Conservation (phyloP, 305 asterid species). For the Solanum hybrid region DNA sequence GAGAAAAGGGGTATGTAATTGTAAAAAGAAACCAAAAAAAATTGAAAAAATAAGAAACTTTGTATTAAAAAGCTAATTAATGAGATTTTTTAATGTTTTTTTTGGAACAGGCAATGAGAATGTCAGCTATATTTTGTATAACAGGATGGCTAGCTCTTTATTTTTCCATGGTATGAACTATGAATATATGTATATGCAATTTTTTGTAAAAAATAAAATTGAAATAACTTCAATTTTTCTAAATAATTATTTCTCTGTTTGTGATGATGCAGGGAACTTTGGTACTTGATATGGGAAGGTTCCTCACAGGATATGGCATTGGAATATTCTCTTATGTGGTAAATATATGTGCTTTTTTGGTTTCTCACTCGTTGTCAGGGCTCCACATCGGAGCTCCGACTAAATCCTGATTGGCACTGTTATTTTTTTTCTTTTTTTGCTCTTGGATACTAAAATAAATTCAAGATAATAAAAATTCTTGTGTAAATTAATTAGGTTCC, state of each 20-base stretch:
- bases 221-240: not conserved
- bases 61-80: not conserved
- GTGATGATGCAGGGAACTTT: conserved; percentile 38
- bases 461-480: not conserved
- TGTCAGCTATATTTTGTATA: conserved; percentile 64
- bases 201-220: no score
- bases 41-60: not conserved
- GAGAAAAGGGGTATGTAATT: conserved; percentile 63
- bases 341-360: not conserved
- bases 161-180: conserved; percentile 46
- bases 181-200: not conserved
- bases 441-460: not conserved
- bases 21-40: not conserved
- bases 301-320: conserved; percentile 79
- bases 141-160: conserved; percentile 78
- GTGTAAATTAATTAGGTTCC: conserved; percentile 41
- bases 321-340: conserved; percentile 89
- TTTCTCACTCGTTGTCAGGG: not conserved
- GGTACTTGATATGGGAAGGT: conserved; percentile 70
- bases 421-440: not conserved
- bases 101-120: conserved; percentile 66
- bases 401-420: not conserved
- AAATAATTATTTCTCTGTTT: not conserved
- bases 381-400: no score
- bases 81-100: not conserved